phyloP scores from a whole-genome alignment of 441 rosid genomes.

The Isatis lusitanica region DNA sequence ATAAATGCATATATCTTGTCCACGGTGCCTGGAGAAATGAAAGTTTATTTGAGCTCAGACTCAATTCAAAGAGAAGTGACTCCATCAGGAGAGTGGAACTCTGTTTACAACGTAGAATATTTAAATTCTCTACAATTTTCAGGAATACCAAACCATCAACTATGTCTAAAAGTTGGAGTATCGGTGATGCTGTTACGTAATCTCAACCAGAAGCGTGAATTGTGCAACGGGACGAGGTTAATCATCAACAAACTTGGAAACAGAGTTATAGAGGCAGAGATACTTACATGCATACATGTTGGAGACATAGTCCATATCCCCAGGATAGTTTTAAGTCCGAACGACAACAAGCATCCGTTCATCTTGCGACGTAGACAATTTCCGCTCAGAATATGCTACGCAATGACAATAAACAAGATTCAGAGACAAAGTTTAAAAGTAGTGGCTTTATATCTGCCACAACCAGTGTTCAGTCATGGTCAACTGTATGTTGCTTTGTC shows the following conservation, averaged over 20 bases:
- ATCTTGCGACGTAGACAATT: no score
- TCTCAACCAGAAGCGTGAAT: background rate
- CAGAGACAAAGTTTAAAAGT: no score
- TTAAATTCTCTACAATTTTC: background rate
- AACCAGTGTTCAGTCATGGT: no score
- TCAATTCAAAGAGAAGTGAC: background rate
- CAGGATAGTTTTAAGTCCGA: background rate
- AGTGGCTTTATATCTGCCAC: no score
- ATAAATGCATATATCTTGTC: background rate
- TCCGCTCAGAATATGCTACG: no score
- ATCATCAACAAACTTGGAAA: background rate
- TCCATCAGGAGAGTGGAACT: background rate
- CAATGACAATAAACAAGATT: no score
- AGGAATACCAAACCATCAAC: background rate
- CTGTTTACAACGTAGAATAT: background rate
- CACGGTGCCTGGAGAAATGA: background rate
- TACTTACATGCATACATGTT: background rate
- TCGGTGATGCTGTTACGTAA: background rate
- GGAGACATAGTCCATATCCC: background rate
- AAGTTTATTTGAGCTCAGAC: background rate
- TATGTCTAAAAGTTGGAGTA: background rate
- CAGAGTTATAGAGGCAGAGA: background rate
- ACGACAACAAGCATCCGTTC: no score
- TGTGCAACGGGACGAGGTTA: background rate
- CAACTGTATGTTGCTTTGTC: background rate